phyloP scores from a whole-genome alignment of 2,329 filamentous ascomycete species.

The Microcyclosporella mali region DNA sequence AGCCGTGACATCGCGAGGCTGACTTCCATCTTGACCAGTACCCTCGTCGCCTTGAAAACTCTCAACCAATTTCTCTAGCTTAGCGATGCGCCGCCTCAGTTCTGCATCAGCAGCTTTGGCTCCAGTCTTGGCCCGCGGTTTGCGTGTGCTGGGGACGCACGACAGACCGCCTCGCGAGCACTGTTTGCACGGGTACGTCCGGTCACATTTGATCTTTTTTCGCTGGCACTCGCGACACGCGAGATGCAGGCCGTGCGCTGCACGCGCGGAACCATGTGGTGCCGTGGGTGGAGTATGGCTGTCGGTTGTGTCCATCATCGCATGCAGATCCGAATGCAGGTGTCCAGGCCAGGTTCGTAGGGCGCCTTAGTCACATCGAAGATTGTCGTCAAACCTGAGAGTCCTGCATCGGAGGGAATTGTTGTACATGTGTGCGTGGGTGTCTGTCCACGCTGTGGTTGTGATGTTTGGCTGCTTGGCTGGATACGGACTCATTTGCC shows the following conservation, averaged over 20 bases:
- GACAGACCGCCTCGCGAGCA: slow-evolving; percentile 13
- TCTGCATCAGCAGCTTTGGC: slow-evolving; percentile 18
- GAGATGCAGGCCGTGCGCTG: slow-evolving; percentile 7
- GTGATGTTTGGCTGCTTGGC: no score
- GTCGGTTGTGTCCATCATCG: no score
- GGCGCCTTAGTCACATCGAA: no score
- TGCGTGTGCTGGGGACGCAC: slow-evolving; percentile 15
- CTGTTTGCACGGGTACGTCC: slow-evolving; percentile 18
- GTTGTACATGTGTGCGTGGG: no score
- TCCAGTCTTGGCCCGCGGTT: slow-evolving; percentile 18
- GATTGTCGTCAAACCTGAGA: no score
- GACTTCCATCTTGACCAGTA: slow-evolving; percentile 1
- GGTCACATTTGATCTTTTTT: slow-evolving; percentile 20
- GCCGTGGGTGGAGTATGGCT: no score
- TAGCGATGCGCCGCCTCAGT: slow-evolving; percentile 18
- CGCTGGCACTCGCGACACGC: slow-evolving; percentile 18
- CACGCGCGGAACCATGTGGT: background rate
- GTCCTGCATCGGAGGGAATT: no score
- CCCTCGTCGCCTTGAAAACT: slow-evolving; percentile 18
- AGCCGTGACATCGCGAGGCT: background rate
- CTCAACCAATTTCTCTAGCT: slow-evolving; percentile 20
- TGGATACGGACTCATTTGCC: no score
- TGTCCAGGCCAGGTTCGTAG: no score
- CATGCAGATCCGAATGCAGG: no score
- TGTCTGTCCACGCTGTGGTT: no score